Base-by-base conservation (phyloP, 2,329 filamentous ascomycete genomes). In the Diaporthe humulicola region DNA sequence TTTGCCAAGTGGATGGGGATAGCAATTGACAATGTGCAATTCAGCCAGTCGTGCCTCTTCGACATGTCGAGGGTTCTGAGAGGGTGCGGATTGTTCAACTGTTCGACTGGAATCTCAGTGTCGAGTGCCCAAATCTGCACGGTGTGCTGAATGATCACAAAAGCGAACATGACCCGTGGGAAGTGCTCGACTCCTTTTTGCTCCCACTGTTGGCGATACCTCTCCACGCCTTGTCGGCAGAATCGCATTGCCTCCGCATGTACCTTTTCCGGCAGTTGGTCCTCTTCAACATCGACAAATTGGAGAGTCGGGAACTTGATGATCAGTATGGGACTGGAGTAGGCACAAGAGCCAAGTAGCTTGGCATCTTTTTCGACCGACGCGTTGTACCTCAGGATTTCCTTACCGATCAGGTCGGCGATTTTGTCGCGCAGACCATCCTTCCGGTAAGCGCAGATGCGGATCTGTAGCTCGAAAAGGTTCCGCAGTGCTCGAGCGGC, bases 61-160 rank as follows among this genome's bases (percentile, higher is more conserved):
- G 81, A 83, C 74, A 84, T 76, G 66, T 79, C 78, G 67, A 84
- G 76, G 71, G 81, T 78, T 30, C 81, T 80, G 12, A 83, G 77
- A 40, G 83, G 81, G 76, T 70, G 57, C 15, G 73, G 61, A 30
- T 76, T 73, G 19, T n/a, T 33, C 45, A 45, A 38, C n/a, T 64
- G 28, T 7, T 69, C 56, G 10, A 30, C 33, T 3, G 56, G 60
- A n/a, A 50, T 19, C 7, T 67, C 70, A 15, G 75, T 76, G 36
- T 90, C 90, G 30, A 86, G 82, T 71, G 89, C 90, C 22, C 81
- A 78, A 28, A 84, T 77, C 73, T 83, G 78, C 17, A 83, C 81
- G 82, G 90, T 80, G 86, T 91, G 82, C 81, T 90, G 76, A 82
- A 84, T 54, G 83, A 91, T 78, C 83, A 89, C 78, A 84, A 90